phyloP scores from a whole-genome alignment of 2,329 filamentous ascomycete species.

The Plenodomus tracheiphilus region DNA sequence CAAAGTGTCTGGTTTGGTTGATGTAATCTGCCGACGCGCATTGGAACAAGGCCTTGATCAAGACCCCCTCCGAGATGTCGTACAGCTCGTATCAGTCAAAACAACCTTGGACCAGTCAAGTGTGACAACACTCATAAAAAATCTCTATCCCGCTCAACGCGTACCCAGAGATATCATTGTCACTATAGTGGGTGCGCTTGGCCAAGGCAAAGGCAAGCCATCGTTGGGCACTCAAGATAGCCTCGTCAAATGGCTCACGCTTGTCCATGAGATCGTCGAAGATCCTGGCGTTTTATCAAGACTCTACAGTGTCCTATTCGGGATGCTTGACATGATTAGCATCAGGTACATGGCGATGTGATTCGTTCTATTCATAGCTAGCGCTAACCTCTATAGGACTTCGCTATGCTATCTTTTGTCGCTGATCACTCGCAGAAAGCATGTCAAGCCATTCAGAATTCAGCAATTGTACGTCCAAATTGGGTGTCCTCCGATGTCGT shows the following conservation, averaged over 20 bases:
- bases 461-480: constrained; percentile 60
- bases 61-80: constrained; percentile 62
- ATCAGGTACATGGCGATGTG: constrained; percentile 58
- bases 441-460: constrained; percentile 82
- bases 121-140: constrained; percentile 68
- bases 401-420: constrained; percentile 76
- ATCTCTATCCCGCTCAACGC: constrained; percentile 71
- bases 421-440: constrained; percentile 75
- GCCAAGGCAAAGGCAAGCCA: constrained; percentile 76
- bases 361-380: constrained; percentile 2
- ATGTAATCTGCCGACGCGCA: constrained; percentile 63
- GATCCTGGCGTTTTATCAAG: constrained; percentile 65
- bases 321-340: constrained; percentile 77
- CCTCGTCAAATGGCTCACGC: constrained; percentile 76
- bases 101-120: constrained; percentile 77
- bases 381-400: constrained; percentile 40
- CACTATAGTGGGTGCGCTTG: constrained; percentile 71
- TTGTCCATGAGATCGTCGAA: constrained; percentile 73
- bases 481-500: not conserved
- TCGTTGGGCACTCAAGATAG: constrained; percentile 70
- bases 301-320: constrained; percentile 77
- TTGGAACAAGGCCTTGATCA: constrained; percentile 70
- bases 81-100: constrained; percentile 68
- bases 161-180: constrained; percentile 65
- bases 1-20: constrained; percentile 66